A percentile compares a stretch with the other conserved stretches of the same genome.
Conservation (phyloP, 179 eudicot species). For the Amaranthus tricolor region DNA sequence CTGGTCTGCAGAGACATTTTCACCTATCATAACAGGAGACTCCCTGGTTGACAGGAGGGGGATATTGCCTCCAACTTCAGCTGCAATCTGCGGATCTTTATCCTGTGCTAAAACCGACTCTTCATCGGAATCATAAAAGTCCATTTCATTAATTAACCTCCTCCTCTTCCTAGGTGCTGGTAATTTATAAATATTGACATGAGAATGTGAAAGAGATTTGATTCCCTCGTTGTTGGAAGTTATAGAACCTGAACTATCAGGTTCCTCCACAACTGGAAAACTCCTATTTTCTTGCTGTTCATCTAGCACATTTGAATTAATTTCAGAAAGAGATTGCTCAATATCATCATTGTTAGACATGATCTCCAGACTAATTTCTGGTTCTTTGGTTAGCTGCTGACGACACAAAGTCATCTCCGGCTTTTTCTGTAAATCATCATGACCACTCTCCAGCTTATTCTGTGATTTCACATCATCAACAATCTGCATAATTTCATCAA, state of each 20-base stretch:
- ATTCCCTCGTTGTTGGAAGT: conserved; percentile 3
- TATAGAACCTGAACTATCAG: conserved; percentile 6
- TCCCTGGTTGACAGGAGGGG: conserved; percentile 6
- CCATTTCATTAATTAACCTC: conserved; percentile 25
- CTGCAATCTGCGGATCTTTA: conserved; percentile 9
- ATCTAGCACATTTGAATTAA: neutral
- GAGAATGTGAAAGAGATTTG: neutral
- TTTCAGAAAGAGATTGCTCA: conserved; percentile 5
- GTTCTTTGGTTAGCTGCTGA: neutral
- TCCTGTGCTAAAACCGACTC: conserved; percentile 13
- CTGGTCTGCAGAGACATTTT: conserved; percentile 3
- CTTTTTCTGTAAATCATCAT: conserved; percentile 9
- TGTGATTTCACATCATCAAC: neutral
- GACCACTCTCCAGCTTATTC: neutral
- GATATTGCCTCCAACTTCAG: neutral
- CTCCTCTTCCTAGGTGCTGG: conserved; percentile 21
- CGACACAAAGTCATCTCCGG: conserved; percentile 4
- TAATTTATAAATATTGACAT: conserved; percentile 1
- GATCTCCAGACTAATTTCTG: neutral
- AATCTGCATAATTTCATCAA: neutral
- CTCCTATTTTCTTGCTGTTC: neutral
- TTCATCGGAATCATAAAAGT: conserved; percentile 29
- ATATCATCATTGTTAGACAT: conserved; percentile 6
- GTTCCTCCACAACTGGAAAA: conserved; percentile 8
- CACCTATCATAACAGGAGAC: conserved; percentile 18